These are phyloP conservation scores for Oidium heveae DNA, from an alignment of 2,329 filamentous ascomycete genomes.

Conservation along the genomic window DNA sequence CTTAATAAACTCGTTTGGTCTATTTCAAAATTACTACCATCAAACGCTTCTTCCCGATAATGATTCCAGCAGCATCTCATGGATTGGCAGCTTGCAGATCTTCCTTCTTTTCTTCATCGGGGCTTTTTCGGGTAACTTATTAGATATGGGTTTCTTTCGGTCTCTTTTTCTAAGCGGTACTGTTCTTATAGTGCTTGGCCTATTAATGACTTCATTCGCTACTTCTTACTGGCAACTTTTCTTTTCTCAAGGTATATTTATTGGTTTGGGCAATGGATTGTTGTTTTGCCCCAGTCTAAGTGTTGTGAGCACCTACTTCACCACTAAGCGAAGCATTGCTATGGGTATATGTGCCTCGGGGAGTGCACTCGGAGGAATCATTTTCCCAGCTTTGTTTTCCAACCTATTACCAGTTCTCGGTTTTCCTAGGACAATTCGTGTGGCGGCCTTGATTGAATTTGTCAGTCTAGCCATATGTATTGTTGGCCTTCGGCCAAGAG, in stretches of 20 bases:
- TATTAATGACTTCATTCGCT: no score
- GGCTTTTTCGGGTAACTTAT: no score
- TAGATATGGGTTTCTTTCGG: no score
- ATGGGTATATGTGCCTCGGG: conserved; percentile 17
- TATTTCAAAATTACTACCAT: no score
- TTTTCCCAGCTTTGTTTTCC: conserved; percentile 21
- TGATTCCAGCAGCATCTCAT: no score
- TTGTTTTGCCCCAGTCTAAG: conserved; percentile 18
- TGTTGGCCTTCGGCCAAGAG: conserved; percentile 17
- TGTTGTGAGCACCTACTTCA: conserved; percentile 19
- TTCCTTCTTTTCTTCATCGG: no score
- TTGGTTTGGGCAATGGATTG: conserved; percentile 18
- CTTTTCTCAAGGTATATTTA: conserved; percentile 4
- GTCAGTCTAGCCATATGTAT: conserved; percentile 14
- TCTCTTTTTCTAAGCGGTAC: no score
- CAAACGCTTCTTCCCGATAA: no score
- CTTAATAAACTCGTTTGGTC: no score
- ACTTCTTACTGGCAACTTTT: no score
- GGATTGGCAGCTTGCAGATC: no score
- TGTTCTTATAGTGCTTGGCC: no score
- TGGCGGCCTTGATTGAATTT: conserved; percentile 21
- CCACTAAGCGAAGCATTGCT: conserved; percentile 15
- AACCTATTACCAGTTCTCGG: conserved; percentile 18
- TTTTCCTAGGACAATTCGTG: conserved; percentile 21
- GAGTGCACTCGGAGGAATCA: conserved; percentile 18